Base-by-base conservation (phyloP, 2,329 filamentous ascomycete species). In the Apiospora malaysiana region DNA sequence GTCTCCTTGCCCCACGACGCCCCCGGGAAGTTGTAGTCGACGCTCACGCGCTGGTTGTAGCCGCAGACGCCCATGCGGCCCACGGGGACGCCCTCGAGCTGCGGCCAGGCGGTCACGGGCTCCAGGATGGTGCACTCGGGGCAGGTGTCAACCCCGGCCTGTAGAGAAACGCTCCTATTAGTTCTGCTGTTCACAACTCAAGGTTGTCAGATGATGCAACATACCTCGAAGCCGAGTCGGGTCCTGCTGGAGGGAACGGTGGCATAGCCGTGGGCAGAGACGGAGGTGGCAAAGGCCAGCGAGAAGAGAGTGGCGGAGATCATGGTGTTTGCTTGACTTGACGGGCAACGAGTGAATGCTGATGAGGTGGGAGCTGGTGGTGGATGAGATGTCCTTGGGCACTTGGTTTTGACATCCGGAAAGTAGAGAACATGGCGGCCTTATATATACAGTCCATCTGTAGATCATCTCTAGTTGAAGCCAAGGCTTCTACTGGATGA, bases 41-140 rank as follows among this genome's bases (percentile, higher is more conserved):
- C 81, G 71, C 82, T 82, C 46, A 86, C 85, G 14, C 86, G 84
- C 3, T 85, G 84, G 68, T 88, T 88, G 77, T 86, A 88, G 1
- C 86, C 86, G 66, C 86, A 88, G 1, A 85, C 83, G 0, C 86
- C 86, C 68, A 81, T 85, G 2, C 85, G 81, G 23, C 83, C 83
- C 1, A 88, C 85, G 2, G 77, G 76, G 0, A 86, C 85, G 0
- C 74, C 77, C 25, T 83, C 79, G 6, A 88, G 78, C 66, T 86
- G 79, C 0, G 86, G 86, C 85, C 85, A 88, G 1, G 85, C 78
- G 0, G 74, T 72, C 3, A 88, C 86, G 0, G 86, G 86, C 71
- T 88, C 86, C 1, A 86, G 83, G 70, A 88, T 88, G 8, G 85
- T 83, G 73, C 86, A 88, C 76, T 88, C 86, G 0, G 86, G 86